Conservation (phyloP, 2,329 filamentous ascomycete species). For the Beauveria caledonica region DNA sequence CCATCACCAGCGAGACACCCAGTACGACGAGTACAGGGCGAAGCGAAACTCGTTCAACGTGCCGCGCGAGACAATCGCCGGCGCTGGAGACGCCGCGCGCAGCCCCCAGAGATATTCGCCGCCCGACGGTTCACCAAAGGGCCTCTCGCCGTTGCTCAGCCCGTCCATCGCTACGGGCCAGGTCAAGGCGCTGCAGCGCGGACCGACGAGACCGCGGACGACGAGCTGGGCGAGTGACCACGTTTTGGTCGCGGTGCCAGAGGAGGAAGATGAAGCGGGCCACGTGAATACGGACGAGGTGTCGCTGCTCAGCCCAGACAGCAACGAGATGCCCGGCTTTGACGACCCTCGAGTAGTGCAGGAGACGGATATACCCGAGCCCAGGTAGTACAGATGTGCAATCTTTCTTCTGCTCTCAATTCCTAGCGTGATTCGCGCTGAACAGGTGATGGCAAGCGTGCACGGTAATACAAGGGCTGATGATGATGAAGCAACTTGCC, state of each 20-base stretch:
- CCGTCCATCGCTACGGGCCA: conserved; percentile 6
- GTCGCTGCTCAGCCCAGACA: conserved; percentile 21
- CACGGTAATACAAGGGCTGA: too few species aligned
- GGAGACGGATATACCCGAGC: conserved; percentile 21
- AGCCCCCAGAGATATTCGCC: not conserved
- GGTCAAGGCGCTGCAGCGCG: conserved; percentile 18
- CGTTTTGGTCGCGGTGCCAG: conserved; percentile 30
- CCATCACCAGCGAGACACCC: conserved; percentile 37
- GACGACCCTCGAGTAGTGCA: conserved; percentile 17
- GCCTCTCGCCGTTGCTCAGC: conserved; percentile 16
- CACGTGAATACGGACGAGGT: conserved; percentile 19
- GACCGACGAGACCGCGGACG: conserved; percentile 21
- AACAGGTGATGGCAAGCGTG: too few species aligned
- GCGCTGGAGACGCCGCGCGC: not conserved
- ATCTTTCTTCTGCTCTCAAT: too few species aligned
- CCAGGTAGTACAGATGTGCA: conserved; percentile 13
- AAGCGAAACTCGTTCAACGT: conserved; percentile 21
- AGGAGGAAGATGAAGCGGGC: conserved; percentile 24
- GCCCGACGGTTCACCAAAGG: not conserved
- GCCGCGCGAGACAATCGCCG: conserved; percentile 15
- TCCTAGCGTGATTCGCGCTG: too few species aligned
- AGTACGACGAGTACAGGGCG: conserved; percentile 38
- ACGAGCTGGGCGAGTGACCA: conserved; percentile 31
- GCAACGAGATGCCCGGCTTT: conserved; percentile 17
- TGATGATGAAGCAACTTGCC: too few species aligned